Conservation (phyloP, 306 rosid species). For the Parietaria judaica region DNA sequence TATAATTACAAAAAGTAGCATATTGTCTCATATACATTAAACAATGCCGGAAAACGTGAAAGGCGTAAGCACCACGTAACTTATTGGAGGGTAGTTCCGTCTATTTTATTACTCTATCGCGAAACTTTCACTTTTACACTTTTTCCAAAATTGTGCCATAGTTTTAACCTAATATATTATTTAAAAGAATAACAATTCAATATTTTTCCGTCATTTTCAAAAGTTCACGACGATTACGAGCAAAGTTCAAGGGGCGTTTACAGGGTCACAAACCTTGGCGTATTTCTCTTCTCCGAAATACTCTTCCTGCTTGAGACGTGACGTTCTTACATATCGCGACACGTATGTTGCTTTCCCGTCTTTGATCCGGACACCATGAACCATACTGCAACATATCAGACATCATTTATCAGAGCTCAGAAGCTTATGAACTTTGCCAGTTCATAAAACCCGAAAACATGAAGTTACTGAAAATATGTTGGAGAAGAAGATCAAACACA, state of each 20-base stretch:
- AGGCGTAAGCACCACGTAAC: too few species aligned
- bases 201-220: too few species aligned
- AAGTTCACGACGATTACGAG: too few species aligned
- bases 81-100: too few species aligned
- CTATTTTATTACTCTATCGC: too few species aligned
- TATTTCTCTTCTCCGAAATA: conserved; percentile 69
- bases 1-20: too few species aligned
- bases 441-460: not conserved
- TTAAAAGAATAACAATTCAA: too few species aligned
- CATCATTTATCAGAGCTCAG: not conserved
- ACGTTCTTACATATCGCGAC: conserved; percentile 72
- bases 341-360: conserved; percentile 86
- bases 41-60: too few species aligned
- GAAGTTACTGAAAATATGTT: not conserved
- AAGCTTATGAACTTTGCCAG: conserved; percentile 1
- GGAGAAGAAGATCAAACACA: conserved; percentile 31
- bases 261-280: conserved; percentile 45
- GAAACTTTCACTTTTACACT: too few species aligned
- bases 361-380: conserved; percentile 91
- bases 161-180: too few species aligned
- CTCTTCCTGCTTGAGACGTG: conserved; percentile 88
- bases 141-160: too few species aligned
- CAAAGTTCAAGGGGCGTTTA: not conserved
- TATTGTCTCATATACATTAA: too few species aligned
- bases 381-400: conserved; percentile 53